Evolutionary conservation across 2,329 filamentous ascomycete species (phyloP), one percentile per base, ranked within the genome.

Genomic region (Clonostachys rosea): DNA sequence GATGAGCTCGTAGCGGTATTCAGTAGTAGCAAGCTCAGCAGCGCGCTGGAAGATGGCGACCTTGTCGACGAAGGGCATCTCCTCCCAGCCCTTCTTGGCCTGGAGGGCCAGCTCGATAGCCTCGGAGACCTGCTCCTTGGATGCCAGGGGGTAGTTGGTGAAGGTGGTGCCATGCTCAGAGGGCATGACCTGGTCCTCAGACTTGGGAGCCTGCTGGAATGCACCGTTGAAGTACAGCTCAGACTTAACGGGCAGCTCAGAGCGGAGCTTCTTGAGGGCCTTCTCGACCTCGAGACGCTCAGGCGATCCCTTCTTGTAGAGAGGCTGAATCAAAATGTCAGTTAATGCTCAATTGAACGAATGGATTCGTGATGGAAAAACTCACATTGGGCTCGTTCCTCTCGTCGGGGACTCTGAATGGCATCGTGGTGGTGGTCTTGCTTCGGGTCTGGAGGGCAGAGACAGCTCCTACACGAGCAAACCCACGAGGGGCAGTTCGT

Each of bases 11-110:
- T 58, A 49, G 11, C 56, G 49, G 44, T 60, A 61, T 42, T 56
- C 57, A 1, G 46, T 50, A 4, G 57, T 51, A 6, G 63, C 55
- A 8, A 68, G 56, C 37, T 63, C 61, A 2, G 63, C 60, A 3
- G 65, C 64, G 30, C 58, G 52, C 17, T 58, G 53, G 54, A 67
- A 68, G 34, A 68, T 62, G n/a, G 64, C 57, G 5, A 62, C 65
- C n/a, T 58, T 54, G 47, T 68, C 63, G 12, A 54, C 52, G 46
- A 68, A 65, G 1, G 63, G 58, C 40, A 55, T 62, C n/a, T 59
- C 47, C 42, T 58, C 48, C 64, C 65, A 68, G 37, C 45, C 51
- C 47, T 56, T 50, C 52, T 65, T 67, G 1, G 62, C 64, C 35
- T 57, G 49, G 9, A 68, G 54, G 6, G 65, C 63, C 5, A 53